A percentile compares a stretch with the other conserved stretches of the same genome.
These are phyloP conservation scores for Solanum pinnatisectum DNA, from an alignment of 257 asterid genomes.

Conservation along the genomic window DNA sequence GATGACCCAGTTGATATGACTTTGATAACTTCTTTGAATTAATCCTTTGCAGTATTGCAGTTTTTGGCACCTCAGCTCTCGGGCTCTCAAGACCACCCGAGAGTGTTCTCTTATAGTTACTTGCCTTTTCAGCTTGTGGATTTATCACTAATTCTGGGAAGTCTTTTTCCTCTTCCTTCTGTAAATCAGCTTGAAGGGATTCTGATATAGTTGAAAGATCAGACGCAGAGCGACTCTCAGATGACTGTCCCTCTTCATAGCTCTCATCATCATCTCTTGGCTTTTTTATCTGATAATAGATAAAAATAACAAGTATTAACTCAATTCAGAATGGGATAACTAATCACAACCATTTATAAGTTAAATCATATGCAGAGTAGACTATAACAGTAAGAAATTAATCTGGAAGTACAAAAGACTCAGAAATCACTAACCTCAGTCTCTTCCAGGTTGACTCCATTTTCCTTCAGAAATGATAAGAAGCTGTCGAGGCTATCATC, in stretches of 20 bases:
- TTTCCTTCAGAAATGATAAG: slow-evolving; percentile 53
- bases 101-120: slow-evolving; percentile 57
- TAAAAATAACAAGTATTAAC: not conserved
- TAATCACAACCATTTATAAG: not conserved
- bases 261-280: slow-evolving; percentile 54
- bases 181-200: slow-evolving; percentile 12
- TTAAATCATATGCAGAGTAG: not conserved
- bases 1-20: slow-evolving; percentile 75
- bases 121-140: slow-evolving; percentile 17
- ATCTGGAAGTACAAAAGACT: not conserved
- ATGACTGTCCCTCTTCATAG: slow-evolving; percentile 13
- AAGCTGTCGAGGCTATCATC: slow-evolving; percentile 66
- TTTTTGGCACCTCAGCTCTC: slow-evolving; percentile 61
- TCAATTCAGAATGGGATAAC: not conserved
- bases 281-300: slow-evolving; percentile 40
- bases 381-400: not conserved
- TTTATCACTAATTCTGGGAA: slow-evolving; percentile 10
- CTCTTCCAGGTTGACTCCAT: slow-evolving; percentile 57
- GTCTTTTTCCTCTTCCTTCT: slow-evolving; percentile 19
- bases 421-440: slow-evolving; percentile 49
- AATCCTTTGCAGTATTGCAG: slow-evolving; percentile 56
- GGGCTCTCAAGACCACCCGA: slow-evolving; percentile 89
- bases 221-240: slow-evolving; percentile 7
- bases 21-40: slow-evolving; percentile 66
- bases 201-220: slow-evolving; percentile 20